These are phyloP conservation scores for Aspergillus ochraceus DNA, from an alignment of 2,329 filamentous ascomycete genomes.

Conservation along the genomic window DNA sequence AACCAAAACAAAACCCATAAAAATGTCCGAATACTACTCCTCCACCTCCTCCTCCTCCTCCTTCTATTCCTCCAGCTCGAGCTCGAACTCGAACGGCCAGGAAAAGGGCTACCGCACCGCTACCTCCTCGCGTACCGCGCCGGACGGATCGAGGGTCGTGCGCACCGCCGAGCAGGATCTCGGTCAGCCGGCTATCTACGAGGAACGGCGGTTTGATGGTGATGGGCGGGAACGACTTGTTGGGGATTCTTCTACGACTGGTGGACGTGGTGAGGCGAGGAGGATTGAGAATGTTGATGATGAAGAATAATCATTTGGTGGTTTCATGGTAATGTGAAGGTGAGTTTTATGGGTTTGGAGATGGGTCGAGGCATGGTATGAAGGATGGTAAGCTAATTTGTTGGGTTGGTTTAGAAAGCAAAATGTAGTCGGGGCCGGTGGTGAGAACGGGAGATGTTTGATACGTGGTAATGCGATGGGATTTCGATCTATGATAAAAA, in stretches of 20 bases:
- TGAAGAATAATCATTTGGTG: conserved; percentile 2
- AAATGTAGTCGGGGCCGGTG: no score
- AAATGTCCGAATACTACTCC: conserved; percentile 29
- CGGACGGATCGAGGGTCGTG: conserved; percentile 33
- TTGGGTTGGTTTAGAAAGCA: no score
- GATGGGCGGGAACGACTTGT: conserved; percentile 30
- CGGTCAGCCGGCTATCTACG: conserved; percentile 32
- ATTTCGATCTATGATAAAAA: no score
- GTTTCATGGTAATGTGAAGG: background rate
- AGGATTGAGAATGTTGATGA: conserved; percentile 31
- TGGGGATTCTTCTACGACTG: conserved; percentile 13
- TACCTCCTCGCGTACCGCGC: conserved; percentile 32
- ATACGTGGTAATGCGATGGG: no score
- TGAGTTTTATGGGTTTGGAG: no score
- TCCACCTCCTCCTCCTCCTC: conserved; percentile 36
- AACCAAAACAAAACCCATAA: background rate
- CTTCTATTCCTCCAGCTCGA: conserved; percentile 35
- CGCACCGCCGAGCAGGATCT: conserved; percentile 37
- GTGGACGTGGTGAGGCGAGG: conserved; percentile 22
- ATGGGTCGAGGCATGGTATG: no score
- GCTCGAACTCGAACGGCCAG: conserved; percentile 27
- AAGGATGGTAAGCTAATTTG: no score
- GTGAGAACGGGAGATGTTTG: background rate
- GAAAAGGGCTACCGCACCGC: conserved; percentile 34
- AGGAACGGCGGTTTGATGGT: conserved; percentile 35